These are phyloP conservation scores for Biscogniauxia marginata DNA, from an alignment of 2,329 filamentous ascomycete species.

Conservation along the genomic window DNA sequence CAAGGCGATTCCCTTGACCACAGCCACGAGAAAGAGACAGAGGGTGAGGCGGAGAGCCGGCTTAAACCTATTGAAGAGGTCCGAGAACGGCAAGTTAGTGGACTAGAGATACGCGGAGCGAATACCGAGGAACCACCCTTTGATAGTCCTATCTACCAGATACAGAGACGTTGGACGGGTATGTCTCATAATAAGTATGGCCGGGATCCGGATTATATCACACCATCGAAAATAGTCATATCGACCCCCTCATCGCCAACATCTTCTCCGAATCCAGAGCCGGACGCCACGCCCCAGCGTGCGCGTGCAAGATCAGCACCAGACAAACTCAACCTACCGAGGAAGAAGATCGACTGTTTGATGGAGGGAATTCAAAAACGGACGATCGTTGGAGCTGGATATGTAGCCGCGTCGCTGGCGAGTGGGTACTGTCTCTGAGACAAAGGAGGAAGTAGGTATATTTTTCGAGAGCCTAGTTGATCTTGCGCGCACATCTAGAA, in stretches of 20 bases:
- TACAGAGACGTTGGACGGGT: constrained; percentile 4
- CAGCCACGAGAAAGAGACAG: constrained; percentile 7
- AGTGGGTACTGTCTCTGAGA: constrained; percentile 9
- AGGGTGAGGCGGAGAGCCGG: background rate
- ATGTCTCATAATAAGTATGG: background rate
- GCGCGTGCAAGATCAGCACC: background rate
- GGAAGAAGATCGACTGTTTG: constrained; percentile 1
- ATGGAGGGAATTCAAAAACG: constrained; percentile 5
- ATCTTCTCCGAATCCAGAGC: background rate
- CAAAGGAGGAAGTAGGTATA: background rate
- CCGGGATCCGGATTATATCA: background rate
- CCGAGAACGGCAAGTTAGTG: background rate
- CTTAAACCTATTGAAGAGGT: background rate
- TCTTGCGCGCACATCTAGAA: background rate
- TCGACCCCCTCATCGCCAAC: background rate
- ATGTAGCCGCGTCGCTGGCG: constrained; percentile 9
- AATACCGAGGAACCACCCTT: background rate
- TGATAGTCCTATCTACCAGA: background rate
- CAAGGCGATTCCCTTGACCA: constrained; percentile 18
- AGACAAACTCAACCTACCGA: background rate
- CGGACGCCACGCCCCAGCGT: background rate
- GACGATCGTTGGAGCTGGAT: background rate
- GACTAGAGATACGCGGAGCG: background rate
- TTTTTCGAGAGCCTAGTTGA: background rate
- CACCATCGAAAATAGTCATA: background rate